Conservation (phyloP, 805 yeast genomes). For the Metschnikowia cerradonensis region DNA sequence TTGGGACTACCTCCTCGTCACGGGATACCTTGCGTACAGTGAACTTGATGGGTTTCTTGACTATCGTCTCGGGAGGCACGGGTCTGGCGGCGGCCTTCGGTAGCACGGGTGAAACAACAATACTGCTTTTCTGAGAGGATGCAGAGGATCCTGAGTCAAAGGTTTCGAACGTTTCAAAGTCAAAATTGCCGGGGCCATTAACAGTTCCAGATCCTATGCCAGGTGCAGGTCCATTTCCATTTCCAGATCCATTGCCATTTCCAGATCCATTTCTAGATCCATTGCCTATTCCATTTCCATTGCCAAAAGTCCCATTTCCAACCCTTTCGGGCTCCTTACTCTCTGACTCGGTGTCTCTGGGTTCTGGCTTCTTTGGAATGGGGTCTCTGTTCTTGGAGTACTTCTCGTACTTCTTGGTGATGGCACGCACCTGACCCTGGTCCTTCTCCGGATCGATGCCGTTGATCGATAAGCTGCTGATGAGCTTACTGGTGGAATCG, state of each 20-base stretch:
- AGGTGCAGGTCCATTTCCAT: no score
- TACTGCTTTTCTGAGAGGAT: neutral
- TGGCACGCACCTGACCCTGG: slow-evolving; percentile 3
- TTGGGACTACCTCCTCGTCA: slow-evolving; percentile 2
- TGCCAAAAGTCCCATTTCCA: neutral
- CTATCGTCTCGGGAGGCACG: neutral
- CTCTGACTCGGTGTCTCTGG: neutral
- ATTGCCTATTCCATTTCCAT: neutral
- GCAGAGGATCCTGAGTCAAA: no score
- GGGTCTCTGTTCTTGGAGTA: neutral
- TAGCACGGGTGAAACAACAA: slow-evolving; percentile 8
- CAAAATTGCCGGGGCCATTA: no score
- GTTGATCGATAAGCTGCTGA: slow-evolving; percentile 12
- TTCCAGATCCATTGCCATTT: no score
- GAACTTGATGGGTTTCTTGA: slow-evolving; percentile 17
- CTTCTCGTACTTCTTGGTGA: slow-evolving; percentile 3
- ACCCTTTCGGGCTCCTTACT: neutral
- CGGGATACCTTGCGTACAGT: slow-evolving; percentile 20
- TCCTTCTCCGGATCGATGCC: neutral
- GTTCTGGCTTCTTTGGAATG: neutral
- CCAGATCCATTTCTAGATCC: no score
- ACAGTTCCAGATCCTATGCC: no score
- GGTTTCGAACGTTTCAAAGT: no score
- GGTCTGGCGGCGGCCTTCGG: slow-evolving; percentile 8
- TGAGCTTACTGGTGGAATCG: slow-evolving; percentile 15